Conservation (phyloP, 2,329 filamentous ascomycete genomes). For the Epicoccum sorghinum region DNA sequence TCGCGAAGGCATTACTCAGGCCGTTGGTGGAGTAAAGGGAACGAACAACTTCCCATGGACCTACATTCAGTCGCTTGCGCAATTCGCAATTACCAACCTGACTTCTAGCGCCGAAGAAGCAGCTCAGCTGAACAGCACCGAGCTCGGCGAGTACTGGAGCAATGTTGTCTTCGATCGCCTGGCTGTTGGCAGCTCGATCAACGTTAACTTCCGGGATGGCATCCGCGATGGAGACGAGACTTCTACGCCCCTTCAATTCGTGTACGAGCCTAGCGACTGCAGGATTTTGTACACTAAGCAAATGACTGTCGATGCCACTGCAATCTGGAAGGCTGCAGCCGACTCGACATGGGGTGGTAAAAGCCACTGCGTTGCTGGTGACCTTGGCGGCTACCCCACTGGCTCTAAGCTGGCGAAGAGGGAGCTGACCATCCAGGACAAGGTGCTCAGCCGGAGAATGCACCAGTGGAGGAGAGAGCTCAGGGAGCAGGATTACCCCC, state of each 20-base stretch:
- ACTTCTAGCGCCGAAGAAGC: conserved; percentile 33
- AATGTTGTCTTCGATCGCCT: conserved; percentile 39
- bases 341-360: conserved; percentile 43
- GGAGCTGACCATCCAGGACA: conserved; percentile 31
- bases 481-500: conserved; percentile 38
- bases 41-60: conserved; percentile 46
- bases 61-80: conserved; percentile 38
- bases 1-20: conserved; percentile 56
- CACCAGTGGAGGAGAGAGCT: conserved; percentile 38
- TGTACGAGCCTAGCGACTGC: conserved; percentile 67
- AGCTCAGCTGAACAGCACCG: conserved; percentile 36
- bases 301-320: conserved; percentile 60
- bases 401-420: conserved; percentile 29
- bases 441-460: conserved; percentile 34
- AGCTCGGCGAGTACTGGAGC: conserved; percentile 42
- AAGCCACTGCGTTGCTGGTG: conserved; percentile 43
- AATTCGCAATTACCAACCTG: conserved; percentile 30
- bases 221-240: conserved; percentile 51
- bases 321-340: conserved; percentile 59
- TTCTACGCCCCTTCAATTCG: conserved; percentile 63
- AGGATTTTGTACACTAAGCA: conserved; percentile 64
- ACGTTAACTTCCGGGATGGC: conserved; percentile 49
- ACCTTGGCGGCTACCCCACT: conserved; percentile 26
- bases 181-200: conserved; percentile 32
- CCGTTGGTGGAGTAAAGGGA: conserved; percentile 70